Evolutionary conservation across 257 asterid genomes (phyloP).

Genomic region (Verbena officinalis): DNA sequence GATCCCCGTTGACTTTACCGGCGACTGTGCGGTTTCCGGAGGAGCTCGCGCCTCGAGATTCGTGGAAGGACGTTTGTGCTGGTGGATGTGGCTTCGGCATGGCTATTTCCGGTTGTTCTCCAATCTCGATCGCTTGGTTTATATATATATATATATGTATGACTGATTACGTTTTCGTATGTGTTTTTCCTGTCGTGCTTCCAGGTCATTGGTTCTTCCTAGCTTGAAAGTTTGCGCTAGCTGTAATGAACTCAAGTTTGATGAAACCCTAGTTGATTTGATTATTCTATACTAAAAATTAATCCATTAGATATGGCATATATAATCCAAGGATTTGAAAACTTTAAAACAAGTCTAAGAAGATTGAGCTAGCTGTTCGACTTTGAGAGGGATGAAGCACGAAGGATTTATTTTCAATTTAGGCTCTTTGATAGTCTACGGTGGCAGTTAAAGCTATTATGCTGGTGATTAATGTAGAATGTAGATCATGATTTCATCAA

Average conservation of each 20-base stretch:
- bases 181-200: too few relatives aligned
- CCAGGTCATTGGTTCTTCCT: too few relatives aligned
- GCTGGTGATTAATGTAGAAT: too few relatives aligned
- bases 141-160: neutral
- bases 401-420: neutral
- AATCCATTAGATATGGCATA: neutral
- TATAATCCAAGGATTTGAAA: neutral
- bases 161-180: conserved; percentile 1
- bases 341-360: neutral
- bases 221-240: neutral
- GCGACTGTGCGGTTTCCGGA: conserved; percentile 45
- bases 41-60: conserved; percentile 39
- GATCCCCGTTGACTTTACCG: conserved; percentile 57
- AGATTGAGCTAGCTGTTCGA: neutral
- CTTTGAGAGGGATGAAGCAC: neutral
- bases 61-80: conserved; percentile 73
- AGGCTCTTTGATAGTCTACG: neutral
- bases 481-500: neutral
- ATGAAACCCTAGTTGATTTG: too few relatives aligned
- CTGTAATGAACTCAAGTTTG: neutral
- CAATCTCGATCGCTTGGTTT: conserved; percentile 20
- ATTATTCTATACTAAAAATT: neutral
- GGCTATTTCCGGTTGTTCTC: conserved; percentile 58
- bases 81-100: conserved; percentile 89
- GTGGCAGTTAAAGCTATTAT: neutral